Conservation (phyloP, 495 filamentous ascomycete genomes). For the Aspergillus bridgeri region DNA sequence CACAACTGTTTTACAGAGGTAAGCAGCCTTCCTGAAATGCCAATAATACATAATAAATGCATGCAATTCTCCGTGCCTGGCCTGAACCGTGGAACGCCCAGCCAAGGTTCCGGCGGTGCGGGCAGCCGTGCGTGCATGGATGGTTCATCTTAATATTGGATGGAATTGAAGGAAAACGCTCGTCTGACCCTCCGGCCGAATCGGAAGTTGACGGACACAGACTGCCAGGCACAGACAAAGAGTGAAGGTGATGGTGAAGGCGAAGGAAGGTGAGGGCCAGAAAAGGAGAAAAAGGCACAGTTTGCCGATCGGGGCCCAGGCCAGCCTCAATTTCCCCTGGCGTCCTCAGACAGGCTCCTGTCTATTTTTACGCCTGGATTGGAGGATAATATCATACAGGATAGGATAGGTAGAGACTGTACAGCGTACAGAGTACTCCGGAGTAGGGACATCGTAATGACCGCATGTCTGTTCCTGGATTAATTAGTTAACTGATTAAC, state of each 20-base stretch:
- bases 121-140: constrained; percentile 5
- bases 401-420: no score
- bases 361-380: neutral
- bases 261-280: no score
- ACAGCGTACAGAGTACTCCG: no score
- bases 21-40: no score
- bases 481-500: no score
- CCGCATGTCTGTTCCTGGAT: constrained; percentile 8
- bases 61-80: constrained; percentile 2
- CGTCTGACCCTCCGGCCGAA: no score
- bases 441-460: no score
- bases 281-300: neutral
- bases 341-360: neutral
- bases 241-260: no score
- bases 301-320: constrained; percentile 4
- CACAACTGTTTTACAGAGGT: no score
- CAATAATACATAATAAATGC: neutral
- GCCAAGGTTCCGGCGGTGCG: constrained; percentile 8
- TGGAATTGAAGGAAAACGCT: neutral
- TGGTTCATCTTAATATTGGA: no score
- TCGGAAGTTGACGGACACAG: no score
- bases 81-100: constrained; percentile 10
- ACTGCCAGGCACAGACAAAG: neutral
- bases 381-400: no score
- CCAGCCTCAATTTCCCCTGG: constrained; percentile 2